Conservation (phyloP, 2,329 filamentous ascomycete genomes). For the Ophiostoma australiae region DNA sequence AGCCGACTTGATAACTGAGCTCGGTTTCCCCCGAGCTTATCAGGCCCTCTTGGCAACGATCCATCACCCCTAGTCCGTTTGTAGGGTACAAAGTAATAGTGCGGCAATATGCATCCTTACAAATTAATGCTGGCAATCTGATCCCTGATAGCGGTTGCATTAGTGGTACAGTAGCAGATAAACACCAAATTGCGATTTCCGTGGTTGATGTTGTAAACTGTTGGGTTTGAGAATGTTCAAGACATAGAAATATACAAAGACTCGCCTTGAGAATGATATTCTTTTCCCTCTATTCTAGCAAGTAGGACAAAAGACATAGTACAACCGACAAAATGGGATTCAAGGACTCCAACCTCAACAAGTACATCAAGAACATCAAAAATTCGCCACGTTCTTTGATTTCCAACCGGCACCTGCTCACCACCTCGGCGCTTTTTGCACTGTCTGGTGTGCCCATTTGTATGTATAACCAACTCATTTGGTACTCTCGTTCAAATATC, state of each 20-base stretch:
- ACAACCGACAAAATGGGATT: neutral
- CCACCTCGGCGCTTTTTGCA: constrained; percentile 11
- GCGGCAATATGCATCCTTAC: neutral
- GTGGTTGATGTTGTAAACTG: neutral
- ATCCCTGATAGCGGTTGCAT: neutral
- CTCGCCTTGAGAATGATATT: neutral
- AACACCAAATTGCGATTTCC: no score
- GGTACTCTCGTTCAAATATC: neutral
- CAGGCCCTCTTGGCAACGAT: neutral
- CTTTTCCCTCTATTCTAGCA: neutral
- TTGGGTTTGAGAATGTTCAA: neutral
- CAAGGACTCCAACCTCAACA: constrained; percentile 5
- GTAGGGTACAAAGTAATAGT: neutral
- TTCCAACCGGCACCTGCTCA: constrained; percentile 8
- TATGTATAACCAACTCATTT: neutral
- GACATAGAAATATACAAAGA: neutral
- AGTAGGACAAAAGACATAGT: neutral
- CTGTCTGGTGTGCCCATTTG: constrained; percentile 6
- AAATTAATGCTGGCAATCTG: neutral
- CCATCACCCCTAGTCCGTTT: neutral
- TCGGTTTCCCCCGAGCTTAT: constrained; percentile 11
- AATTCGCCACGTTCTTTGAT: constrained; percentile 12
- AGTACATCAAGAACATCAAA: constrained; percentile 14
- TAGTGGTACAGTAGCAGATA: neutral
- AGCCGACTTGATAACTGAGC: neutral